Percentiles rank a stretch among this genome's conserved stretches.
These are phyloP conservation scores for Vitis riparia DNA, from an alignment of 164 flowering plant species.

Conservation along the genomic window DNA sequence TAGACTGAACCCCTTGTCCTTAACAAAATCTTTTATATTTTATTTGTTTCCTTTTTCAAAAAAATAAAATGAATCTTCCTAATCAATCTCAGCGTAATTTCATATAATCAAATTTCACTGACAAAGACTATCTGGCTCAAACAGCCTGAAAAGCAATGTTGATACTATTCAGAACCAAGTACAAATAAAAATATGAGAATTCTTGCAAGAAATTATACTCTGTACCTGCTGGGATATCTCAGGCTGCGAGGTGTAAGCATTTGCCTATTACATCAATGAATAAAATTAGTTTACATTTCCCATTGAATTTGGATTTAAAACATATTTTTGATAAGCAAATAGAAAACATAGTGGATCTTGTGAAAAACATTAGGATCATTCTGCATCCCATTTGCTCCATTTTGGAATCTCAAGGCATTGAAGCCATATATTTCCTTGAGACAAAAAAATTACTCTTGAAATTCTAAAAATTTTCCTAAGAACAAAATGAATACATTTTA, in stretches of 20 bases:
- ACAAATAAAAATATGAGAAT: not conserved
- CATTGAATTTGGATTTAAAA: not conserved
- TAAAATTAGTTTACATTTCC: conserved; percentile 3
- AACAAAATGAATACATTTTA: not conserved
- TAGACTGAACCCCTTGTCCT: too few species aligned
- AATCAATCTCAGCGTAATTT: too few species aligned
- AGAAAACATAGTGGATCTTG: not conserved
- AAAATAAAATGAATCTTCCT: too few species aligned
- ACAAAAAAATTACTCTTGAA: not conserved
- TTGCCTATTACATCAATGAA: conserved; percentile 47
- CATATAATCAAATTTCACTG: too few species aligned
- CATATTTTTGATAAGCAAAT: not conserved
- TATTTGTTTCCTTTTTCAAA: too few species aligned
- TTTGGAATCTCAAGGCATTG: not conserved
- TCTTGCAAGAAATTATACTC: conserved; percentile 3
- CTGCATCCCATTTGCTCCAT: not conserved
- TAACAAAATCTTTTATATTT: too few species aligned
- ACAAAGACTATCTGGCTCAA: too few species aligned
- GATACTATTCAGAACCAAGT: too few species aligned
- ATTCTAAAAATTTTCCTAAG: not conserved
- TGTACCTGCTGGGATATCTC: conserved; percentile 88
- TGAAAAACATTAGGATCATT: not conserved
- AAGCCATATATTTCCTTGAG: not conserved
- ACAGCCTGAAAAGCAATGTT: too few species aligned
- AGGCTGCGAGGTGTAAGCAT: conserved; percentile 63